Evolutionary conservation across 768 basidiomycete genomes (phyloP).

Genomic region (Mrakia gelida): DNA sequence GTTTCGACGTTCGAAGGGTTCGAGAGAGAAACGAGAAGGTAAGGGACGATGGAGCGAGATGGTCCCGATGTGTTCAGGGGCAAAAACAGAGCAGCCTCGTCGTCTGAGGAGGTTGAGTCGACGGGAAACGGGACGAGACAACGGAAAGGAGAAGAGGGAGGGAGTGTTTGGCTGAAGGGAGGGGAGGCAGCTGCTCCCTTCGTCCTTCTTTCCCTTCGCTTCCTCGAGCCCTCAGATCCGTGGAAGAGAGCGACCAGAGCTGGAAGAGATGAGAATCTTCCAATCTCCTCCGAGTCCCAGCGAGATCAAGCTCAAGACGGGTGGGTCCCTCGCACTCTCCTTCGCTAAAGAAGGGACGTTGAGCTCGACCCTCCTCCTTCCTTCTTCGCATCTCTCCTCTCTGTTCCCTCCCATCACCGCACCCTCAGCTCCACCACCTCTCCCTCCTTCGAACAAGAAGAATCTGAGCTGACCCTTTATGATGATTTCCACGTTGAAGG

Average conservation of each 20-base stretch:
- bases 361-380: conserved; percentile 13
- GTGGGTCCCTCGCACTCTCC: neutral
- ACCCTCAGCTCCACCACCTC: neutral
- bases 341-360: neutral
- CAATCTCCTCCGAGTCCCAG: neutral
- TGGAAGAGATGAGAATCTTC: no score
- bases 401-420: neutral
- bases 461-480: conserved; percentile 52
- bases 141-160: no score
- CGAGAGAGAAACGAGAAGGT: neutral
- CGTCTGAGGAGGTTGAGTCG: no score
- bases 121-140: no score
- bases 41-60: neutral
- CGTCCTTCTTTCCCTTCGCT: no score
- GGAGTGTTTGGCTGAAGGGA: no score
- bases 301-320: conserved; percentile 10
- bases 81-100: no score
- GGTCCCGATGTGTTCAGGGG: no score
- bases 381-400: neutral
- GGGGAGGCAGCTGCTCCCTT: no score
- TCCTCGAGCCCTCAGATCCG: no score
- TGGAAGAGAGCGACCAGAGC: no score
- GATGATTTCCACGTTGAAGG: conserved; percentile 67
- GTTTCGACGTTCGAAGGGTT: neutral
- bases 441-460: neutral